Percentiles rank a stretch among this genome's conserved stretches.
Evolutionary conservation across 2,329 filamentous ascomycete species (phyloP).

Genomic region (Colletotrichum sidae): DNA sequence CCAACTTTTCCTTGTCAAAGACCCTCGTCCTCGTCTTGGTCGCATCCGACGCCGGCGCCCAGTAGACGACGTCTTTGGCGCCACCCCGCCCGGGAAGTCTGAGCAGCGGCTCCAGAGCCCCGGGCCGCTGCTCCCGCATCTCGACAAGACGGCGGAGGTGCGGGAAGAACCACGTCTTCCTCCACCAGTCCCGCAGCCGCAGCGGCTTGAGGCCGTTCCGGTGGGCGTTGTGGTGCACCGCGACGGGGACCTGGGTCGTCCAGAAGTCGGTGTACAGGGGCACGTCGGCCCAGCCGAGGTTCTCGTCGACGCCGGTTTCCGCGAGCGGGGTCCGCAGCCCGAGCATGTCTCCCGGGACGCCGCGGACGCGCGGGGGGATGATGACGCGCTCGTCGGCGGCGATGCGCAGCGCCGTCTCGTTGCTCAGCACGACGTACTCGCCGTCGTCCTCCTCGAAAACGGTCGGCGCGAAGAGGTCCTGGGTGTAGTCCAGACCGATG

Average conservation of each 20-base stretch:
- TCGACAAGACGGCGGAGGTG: constrained; percentile 38
- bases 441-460: constrained; percentile 44
- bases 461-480: constrained; percentile 46
- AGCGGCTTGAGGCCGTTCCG: constrained; percentile 39
- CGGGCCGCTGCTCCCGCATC: constrained; percentile 8
- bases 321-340: constrained; percentile 6
- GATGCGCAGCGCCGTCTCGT: constrained; percentile 35
- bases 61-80: constrained; percentile 40
- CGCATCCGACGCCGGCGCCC: constrained; percentile 34
- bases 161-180: constrained; percentile 41
- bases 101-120: constrained; percentile 38
- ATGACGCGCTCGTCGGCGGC: constrained; percentile 40
- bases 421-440: constrained; percentile 40
- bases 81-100: constrained; percentile 29
- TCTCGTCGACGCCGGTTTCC: constrained; percentile 1
- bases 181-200: constrained; percentile 41
- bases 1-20: constrained; percentile 21
- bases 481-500: constrained; percentile 44
- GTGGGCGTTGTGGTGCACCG: constrained; percentile 42
- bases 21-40: constrained; percentile 24
- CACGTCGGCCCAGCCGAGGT: constrained; percentile 27
- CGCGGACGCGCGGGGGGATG: constrained; percentile 40
- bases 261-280: constrained; percentile 42
- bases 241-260: constrained; percentile 39
- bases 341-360: constrained; percentile 40